phyloP scores from a whole-genome alignment of 805 yeast species.

The Pichia manshurica region DNA sequence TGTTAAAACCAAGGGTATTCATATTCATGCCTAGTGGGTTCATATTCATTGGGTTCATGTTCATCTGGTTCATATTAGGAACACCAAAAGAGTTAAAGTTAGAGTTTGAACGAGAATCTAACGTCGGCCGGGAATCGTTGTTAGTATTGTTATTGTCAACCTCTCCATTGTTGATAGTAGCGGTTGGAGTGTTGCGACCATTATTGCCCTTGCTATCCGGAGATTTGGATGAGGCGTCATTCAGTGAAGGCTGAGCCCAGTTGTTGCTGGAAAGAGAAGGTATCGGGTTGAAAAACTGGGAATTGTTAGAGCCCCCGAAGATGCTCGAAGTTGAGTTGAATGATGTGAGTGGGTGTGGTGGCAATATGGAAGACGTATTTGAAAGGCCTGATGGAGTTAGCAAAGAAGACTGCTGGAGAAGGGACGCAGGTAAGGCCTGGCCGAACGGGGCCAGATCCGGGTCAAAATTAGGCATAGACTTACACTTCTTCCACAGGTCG shows the following conservation, averaged over 20 bases:
- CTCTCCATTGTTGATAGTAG: no score
- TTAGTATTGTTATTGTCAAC: no score
- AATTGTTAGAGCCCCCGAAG: constrained; percentile 11
- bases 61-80: neutral
- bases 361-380: neutral
- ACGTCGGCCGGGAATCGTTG: neutral
- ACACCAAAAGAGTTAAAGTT: constrained; percentile 1
- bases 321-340: constrained; percentile 17
- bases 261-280: neutral
- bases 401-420: no score
- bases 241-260: neutral
- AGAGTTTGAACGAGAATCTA: constrained; percentile 11
- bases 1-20: neutral
- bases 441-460: constrained; percentile 5
- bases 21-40: neutral
- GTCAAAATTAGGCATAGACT: neutral
- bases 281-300: constrained; percentile 1
- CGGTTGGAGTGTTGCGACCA: neutral
- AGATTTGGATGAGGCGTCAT: neutral
- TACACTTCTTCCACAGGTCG: constrained; percentile 33
- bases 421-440: constrained; percentile 2
- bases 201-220: no score
- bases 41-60: constrained; percentile 1
- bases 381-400: neutral
- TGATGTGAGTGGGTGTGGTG: constrained; percentile 10